Evolutionary conservation across 306 rosid genomes (phyloP).

Genomic region (Cucumis melo): DNA sequence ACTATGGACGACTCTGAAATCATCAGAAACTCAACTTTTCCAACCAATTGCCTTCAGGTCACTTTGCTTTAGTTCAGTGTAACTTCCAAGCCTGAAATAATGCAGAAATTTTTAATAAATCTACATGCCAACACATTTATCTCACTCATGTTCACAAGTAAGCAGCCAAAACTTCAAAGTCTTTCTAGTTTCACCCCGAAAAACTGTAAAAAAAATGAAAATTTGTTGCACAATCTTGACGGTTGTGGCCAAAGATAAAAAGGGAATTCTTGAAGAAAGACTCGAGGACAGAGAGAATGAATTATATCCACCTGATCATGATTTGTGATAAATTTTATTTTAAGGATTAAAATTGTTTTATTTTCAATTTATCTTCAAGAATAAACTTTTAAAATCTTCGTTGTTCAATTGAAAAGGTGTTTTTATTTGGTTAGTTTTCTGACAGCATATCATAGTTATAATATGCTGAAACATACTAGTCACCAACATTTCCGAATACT

Average conservation of each 20-base stretch:
- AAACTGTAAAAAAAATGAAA: not conserved
- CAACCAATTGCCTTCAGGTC: conserved; percentile 61
- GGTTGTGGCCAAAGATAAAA: not conserved
- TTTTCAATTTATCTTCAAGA: not conserved
- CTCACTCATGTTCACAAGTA: not conserved
- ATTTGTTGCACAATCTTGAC: not conserved
- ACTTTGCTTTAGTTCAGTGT: conserved; percentile 51
- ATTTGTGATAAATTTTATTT: not conserved
- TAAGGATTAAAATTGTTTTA: not conserved
- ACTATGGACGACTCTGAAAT: not conserved
- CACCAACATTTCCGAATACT: not conserved
- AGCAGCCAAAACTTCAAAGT: not conserved
- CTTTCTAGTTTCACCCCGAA: not conserved
- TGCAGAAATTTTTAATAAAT: not conserved
- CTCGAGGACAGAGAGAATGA: not conserved
- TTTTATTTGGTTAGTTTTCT: not conserved
- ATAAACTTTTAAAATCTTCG: not conserved
- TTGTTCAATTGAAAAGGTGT: not conserved
- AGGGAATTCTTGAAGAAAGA: not conserved
- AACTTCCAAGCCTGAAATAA: conserved; percentile 64
- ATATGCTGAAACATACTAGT: not conserved
- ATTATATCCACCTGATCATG: not conserved
- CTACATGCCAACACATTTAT: not conserved
- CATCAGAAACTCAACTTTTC: conserved; percentile 27
- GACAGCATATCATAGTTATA: not conserved